Percentiles rank a stretch among this genome's conserved stretches.
Evolutionary conservation across 768 basidiomycete species (phyloP).

Genomic region (Pisolithus tinctorius): DNA sequence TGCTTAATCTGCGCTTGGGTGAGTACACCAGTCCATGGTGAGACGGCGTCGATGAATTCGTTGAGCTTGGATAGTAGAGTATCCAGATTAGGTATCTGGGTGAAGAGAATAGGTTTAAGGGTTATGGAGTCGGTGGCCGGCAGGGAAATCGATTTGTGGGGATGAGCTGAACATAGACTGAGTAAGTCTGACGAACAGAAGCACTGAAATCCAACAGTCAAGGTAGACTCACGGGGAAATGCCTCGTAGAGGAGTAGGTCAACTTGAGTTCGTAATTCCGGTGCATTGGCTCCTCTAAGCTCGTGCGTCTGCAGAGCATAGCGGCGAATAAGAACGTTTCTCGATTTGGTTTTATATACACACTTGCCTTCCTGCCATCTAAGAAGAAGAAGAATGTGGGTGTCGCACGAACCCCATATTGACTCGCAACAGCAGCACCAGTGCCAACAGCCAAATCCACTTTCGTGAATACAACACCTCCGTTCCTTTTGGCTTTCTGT

Average conservation of each 20-base stretch:
- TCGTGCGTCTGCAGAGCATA: constrained; percentile 48
- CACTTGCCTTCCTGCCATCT: constrained; percentile 61
- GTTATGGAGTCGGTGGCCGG: constrained; percentile 57
- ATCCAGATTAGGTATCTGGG: constrained; percentile 63
- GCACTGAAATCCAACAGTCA: neutral
- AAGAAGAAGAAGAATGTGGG: constrained; percentile 90
- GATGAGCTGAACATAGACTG: constrained; percentile 52
- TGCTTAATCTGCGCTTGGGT: constrained; percentile 38
- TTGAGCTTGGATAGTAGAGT: constrained; percentile 54
- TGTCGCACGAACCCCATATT: constrained; percentile 67
- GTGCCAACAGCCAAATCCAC: constrained; percentile 73
- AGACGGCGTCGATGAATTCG: constrained; percentile 50
- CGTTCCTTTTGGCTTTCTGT: constrained; percentile 42
- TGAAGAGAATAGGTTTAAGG: constrained; percentile 69
- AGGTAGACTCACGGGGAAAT: constrained; percentile 63
- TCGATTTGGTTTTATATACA: constrained; percentile 2
- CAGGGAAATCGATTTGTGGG: constrained; percentile 56
- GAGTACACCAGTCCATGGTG: constrained; percentile 28
- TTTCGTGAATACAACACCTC: constrained; percentile 70
- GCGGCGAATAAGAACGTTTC: neutral
- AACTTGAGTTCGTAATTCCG: constrained; percentile 66
- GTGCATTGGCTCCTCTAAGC: constrained; percentile 62
- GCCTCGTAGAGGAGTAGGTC: constrained; percentile 70
- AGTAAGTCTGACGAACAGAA: neutral
- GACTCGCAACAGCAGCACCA: constrained; percentile 50